Evolutionary conservation across 1,284 basidiomycete species (phyloP).

Genomic region (Cutaneotrichosporon cutaneum): DNA sequence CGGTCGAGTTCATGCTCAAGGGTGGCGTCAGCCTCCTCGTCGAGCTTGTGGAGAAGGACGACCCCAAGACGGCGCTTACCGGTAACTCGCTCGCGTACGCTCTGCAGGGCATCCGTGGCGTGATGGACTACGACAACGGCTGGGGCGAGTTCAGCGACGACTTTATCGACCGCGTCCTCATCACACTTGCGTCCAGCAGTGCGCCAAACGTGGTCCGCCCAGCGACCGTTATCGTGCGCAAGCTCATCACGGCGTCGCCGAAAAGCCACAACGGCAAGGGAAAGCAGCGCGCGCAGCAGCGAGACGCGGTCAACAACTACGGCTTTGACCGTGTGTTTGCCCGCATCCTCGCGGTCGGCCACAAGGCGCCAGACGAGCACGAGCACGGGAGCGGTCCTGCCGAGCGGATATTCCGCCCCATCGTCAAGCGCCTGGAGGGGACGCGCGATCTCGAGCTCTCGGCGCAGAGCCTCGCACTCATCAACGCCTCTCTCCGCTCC

Average conservation of each 20-base stretch:
- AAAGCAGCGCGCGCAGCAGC: conserved; percentile 20
- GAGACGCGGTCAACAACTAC: conserved; percentile 57
- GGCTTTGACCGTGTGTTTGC: conserved; percentile 80
- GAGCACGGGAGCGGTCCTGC: conserved; percentile 54
- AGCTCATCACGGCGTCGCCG: conserved; percentile 43
- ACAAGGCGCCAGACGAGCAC: conserved; percentile 60
- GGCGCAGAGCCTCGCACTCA: conserved; percentile 80
- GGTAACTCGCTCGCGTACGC: conserved; percentile 77
- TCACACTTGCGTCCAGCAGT: conserved; percentile 71
- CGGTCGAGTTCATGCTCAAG: conserved; percentile 72
- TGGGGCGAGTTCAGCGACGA: conserved; percentile 40
- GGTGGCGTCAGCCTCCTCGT: conserved; percentile 76
- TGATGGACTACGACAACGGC: conserved; percentile 45
- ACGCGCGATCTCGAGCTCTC: conserved; percentile 76
- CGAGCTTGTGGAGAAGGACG: conserved; percentile 61
- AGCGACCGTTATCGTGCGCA: conserved; percentile 63
- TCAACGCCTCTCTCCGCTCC: conserved; percentile 64
- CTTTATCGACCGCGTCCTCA: conserved; percentile 60
- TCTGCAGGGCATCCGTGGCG: conserved; percentile 40
- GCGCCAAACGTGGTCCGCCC: conserved; percentile 93
- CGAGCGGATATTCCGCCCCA: conserved; percentile 49
- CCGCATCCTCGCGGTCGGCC: conserved; percentile 68
- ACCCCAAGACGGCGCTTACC: conserved; percentile 52
- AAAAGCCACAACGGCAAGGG: conserved; percentile 24
- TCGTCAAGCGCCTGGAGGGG: conserved; percentile 73